Evolutionary conservation across 495 filamentous ascomycete genomes (phyloP), one percentile per base, ranked within the genome.

Genomic region (Talaromyces liani): DNA sequence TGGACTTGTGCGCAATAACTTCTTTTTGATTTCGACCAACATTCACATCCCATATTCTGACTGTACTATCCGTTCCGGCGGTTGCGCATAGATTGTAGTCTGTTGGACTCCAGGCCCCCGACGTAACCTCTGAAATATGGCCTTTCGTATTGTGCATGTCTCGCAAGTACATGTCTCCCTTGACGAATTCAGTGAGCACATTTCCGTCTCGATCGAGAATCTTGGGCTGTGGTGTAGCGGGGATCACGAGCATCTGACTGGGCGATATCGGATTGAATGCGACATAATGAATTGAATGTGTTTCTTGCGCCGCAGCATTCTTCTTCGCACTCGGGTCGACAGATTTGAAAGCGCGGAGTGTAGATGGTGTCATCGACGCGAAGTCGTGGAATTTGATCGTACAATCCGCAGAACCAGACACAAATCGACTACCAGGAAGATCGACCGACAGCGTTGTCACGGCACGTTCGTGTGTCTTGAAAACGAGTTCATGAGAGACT

Each of bases 121-220:
- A 87, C 25, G 90, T 90, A 31, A 95, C 86, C 74, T 96, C 94
- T 1, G 92, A 90, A 45, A 96, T 85, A 70, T 98, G 94, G 0
- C 94, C 94, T 70, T 97, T 98, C 0, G 94, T 98, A 71, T 97
- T 91, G 72, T 97, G 82, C 84, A 97, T 91, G 70, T 98, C 95
- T 45, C 94, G 84, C 62, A 98, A 76, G 70, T 98, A 98, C 93
- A 97, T 97, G 70, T 98, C 94, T 22, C 94, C 94, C 75, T 98
- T 98, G 61, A 89, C 86, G 66, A 96, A 97, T 72, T 97, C 92
- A 2, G 88, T 86, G 12, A 92, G 62, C 9, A 87, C 81, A 45
- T 92, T 91, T 7, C 94, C 94, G 78, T 98, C 93, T 65, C 94
- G 87, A 69, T 83, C 88, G 68, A 97, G 80, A 51, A 98, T 87